Evolutionary conservation across 2,329 filamentous ascomycete genomes (phyloP).

Genomic region (Apiospora phragmitis): DNA sequence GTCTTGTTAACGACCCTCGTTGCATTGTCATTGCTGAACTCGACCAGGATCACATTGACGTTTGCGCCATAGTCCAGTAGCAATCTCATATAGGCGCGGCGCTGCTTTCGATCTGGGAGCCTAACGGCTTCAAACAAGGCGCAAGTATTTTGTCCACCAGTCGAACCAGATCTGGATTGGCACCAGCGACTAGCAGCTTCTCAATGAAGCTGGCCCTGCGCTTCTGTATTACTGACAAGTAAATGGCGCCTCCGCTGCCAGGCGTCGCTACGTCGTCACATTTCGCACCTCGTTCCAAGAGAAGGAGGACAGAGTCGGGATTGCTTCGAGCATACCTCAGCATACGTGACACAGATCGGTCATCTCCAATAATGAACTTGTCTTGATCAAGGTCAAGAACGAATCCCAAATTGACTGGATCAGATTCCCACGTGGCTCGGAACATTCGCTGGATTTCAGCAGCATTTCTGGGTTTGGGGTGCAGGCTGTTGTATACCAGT

Average conservation of each 20-base stretch:
- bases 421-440: not conserved
- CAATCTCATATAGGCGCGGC: too few species aligned
- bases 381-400: not conserved
- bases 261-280: not conserved
- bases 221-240: not conserved
- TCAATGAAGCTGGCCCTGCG: not conserved
- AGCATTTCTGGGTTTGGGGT: not conserved
- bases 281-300: not conserved
- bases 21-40: too few species aligned
- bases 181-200: not conserved
- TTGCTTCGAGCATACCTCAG: too few species aligned
- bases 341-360: not conserved
- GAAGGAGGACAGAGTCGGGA: not conserved
- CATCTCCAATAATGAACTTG: not conserved
- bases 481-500: not conserved
- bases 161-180: too few species aligned
- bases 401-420: not conserved
- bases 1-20: too few species aligned
- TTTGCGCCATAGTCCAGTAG: too few species aligned
- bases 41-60: too few species aligned
- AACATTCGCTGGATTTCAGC: not conserved
- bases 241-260: not conserved
- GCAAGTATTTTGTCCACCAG: too few species aligned
- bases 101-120: too few species aligned
- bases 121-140: too few species aligned